Evolutionary conservation across 345 rosid species (phyloP).

Genomic region (Cardamine occulta): DNA sequence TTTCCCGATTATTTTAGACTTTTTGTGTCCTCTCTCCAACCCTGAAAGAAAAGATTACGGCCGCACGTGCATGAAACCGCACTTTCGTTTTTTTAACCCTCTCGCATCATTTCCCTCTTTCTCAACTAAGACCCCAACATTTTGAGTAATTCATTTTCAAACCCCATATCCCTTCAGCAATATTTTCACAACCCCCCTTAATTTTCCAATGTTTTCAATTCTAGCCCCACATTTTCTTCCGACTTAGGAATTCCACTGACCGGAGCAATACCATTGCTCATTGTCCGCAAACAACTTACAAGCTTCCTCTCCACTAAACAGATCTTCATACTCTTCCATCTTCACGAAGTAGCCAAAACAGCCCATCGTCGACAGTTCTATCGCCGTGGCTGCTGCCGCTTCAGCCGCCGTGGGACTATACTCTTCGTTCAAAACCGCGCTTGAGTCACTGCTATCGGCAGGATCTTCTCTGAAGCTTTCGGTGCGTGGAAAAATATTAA

Average conservation of each 20-base stretch:
- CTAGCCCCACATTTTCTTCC: background rate
- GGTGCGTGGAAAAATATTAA: constrained; percentile 49
- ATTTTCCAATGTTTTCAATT: background rate
- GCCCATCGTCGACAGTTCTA: constrained; percentile 54
- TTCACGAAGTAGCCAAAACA: constrained; percentile 66
- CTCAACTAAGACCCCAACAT: constrained; percentile 22
- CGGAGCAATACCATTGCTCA: constrained; percentile 45
- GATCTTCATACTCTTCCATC: constrained; percentile 73
- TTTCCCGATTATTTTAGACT: constrained; percentile 9
- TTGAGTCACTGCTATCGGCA: constrained; percentile 74
- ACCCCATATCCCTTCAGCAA: background rate
- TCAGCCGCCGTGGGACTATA: constrained; percentile 44
- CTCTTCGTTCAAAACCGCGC: constrained; percentile 87
- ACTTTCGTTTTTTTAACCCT: constrained; percentile 13
- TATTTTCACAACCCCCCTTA: constrained; percentile 10
- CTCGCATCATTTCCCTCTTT: background rate
- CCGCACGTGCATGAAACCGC: constrained; percentile 35
- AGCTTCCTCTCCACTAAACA: constrained; percentile 49
- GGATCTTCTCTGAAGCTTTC: constrained; percentile 61
- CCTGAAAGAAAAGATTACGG: constrained; percentile 8
- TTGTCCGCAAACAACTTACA: constrained; percentile 48
- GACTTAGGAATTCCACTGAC: constrained; percentile 32
- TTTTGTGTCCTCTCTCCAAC: background rate
- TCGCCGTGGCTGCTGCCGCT: constrained; percentile 24
- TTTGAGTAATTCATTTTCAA: constrained; percentile 14